These are phyloP conservation scores for Mortierella sp. DNA, from an alignment of 371 early-diverging fungal species.

Conservation along the genomic window DNA sequence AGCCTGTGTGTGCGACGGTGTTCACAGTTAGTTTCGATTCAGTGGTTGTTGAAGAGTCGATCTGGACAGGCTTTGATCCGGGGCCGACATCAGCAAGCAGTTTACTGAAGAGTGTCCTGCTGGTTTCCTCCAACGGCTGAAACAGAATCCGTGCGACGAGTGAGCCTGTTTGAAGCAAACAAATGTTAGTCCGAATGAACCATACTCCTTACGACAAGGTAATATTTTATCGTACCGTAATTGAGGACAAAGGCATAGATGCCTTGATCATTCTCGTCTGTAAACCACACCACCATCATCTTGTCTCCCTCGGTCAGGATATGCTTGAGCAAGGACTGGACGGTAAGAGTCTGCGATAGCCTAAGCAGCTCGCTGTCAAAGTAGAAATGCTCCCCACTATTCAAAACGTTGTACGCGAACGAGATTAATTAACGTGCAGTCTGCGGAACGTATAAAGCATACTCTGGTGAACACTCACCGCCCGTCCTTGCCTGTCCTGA, in stretches of 20 bases:
- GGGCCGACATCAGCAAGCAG: conserved; percentile 51
- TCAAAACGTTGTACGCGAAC: not conserved
- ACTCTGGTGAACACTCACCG: conserved; percentile 28
- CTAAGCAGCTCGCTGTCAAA: conserved; percentile 70
- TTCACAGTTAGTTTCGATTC: not conserved
- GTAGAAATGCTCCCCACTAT: conserved; percentile 57
- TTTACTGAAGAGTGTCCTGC: conserved; percentile 84
- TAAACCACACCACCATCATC: conserved; percentile 79
- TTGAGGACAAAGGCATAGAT: conserved; percentile 87
- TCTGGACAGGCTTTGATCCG: not conserved
- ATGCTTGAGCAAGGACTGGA: conserved; percentile 91
- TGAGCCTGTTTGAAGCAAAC: conserved; percentile 70
- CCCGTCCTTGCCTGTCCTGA: conserved; percentile 40
- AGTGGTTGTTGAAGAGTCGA: not conserved
- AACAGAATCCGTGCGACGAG: conserved; percentile 91
- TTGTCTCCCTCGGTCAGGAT: conserved; percentile 96
- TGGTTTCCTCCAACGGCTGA: conserved; percentile 93
- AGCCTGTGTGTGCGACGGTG: not conserved
- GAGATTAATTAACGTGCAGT: not conserved
- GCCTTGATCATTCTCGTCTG: conserved; percentile 75
- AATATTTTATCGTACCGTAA: conserved; percentile 76
- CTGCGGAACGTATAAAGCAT: not conserved
- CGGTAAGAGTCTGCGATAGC: conserved; percentile 81
- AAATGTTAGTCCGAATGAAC: too few relatives aligned
- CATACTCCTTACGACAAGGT: too few relatives aligned